These are phyloP conservation scores for Xylariomycetidae sp. DNA, from an alignment of 2,329 filamentous ascomycete genomes.

Conservation along the genomic window DNA sequence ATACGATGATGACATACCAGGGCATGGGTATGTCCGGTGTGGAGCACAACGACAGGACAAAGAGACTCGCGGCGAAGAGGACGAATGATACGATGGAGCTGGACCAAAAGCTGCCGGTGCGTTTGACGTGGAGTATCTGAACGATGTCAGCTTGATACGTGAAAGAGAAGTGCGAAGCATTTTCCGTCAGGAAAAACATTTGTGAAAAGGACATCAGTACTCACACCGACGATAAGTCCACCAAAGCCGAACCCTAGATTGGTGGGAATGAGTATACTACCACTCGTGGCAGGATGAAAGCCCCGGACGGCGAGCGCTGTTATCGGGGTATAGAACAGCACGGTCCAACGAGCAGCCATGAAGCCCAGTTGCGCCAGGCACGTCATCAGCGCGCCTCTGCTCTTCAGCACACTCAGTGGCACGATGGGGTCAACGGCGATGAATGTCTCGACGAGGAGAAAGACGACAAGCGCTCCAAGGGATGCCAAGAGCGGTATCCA, in stretches of 20 bases:
- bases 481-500: conserved; percentile 57
- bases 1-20: conserved; percentile 56
- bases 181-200: too few relatives aligned
- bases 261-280: conserved; percentile 74
- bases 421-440: conserved; percentile 68
- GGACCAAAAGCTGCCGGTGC: conserved; percentile 67
- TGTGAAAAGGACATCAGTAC: too few relatives aligned
- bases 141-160: conserved; percentile 5
- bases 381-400: conserved; percentile 65
- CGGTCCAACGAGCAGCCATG: conserved; percentile 76
- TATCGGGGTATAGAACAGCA: conserved; percentile 77
- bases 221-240: conserved; percentile 62
- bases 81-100: conserved; percentile 56
- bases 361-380: conserved; percentile 71
- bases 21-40: conserved; percentile 45
- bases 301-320: conserved; percentile 73
- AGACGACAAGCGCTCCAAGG: conserved; percentile 42
- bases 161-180: too few relatives aligned
- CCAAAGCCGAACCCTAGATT: conserved; percentile 75
- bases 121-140: conserved; percentile 65
- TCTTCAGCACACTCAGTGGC: conserved; percentile 64
- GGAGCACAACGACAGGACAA: conserved; percentile 51
- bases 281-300: conserved; percentile 65
- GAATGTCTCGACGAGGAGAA: conserved; percentile 60
- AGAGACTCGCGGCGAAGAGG: conserved; percentile 57